Percentiles rank a stretch among this genome's conserved stretches.
phyloP scores from a whole-genome alignment of 2,329 filamentous ascomycete species.

The Curvularia lunata region DNA sequence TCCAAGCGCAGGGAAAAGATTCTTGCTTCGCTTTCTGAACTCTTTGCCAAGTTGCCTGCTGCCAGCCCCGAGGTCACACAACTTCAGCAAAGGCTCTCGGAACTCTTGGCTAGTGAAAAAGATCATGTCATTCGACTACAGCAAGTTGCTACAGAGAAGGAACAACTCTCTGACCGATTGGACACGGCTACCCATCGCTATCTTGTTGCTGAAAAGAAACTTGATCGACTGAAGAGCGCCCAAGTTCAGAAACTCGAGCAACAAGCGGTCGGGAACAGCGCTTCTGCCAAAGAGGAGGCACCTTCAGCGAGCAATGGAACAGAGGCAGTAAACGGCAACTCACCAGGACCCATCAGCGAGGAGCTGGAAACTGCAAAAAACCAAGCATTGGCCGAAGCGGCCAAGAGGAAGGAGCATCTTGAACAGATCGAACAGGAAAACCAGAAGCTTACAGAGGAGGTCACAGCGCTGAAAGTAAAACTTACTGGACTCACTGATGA shows the following conservation, averaged over 20 bases:
- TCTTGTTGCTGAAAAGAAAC: constrained; percentile 92
- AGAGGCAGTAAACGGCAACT: constrained; percentile 64
- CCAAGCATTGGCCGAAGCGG: constrained; percentile 75
- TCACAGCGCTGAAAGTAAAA: constrained; percentile 73
- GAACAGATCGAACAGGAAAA: constrained; percentile 80
- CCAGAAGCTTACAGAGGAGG: constrained; percentile 75
- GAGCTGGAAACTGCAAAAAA: constrained; percentile 78
- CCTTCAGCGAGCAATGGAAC: constrained; percentile 58
- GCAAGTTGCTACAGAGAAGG: constrained; percentile 76
- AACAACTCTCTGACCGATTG: constrained; percentile 82
- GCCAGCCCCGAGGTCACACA: constrained; percentile 72
- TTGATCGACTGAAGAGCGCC: constrained; percentile 85
- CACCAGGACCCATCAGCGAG: constrained; percentile 63
- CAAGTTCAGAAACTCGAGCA: constrained; percentile 93
- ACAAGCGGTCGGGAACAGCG: constrained; percentile 63
- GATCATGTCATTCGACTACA: constrained; percentile 78
- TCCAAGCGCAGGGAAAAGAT: constrained; percentile 77
- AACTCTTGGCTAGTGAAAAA: constrained; percentile 81
- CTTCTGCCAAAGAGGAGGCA: constrained; percentile 42
- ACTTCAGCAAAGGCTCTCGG: constrained; percentile 76
- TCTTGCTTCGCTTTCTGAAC: constrained; percentile 71
- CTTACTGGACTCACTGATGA: constrained; percentile 82
- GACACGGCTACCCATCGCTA: constrained; percentile 90
- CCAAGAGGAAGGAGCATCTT: constrained; percentile 88
- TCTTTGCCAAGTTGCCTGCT: constrained; percentile 63